phyloP scores from a whole-genome alignment of 306 rosid genomes.

The Vicia faba region DNA sequence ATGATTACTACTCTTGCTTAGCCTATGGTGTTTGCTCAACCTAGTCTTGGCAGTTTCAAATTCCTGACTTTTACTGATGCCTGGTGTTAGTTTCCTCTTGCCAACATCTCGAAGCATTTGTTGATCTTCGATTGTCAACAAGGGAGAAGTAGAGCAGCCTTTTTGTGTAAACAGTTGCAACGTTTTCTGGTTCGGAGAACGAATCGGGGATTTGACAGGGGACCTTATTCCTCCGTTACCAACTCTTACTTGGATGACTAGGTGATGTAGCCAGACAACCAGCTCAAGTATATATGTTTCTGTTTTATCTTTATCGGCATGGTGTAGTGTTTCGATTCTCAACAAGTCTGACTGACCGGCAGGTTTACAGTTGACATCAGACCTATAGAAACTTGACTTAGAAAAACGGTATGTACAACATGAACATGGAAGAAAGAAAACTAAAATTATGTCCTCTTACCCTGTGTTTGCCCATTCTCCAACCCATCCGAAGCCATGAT shows the following conservation, averaged over 20 bases:
- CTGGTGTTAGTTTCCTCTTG: constrained; percentile 84
- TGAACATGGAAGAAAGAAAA: constrained; percentile 21
- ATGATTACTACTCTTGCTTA: constrained; percentile 91
- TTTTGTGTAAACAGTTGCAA: constrained; percentile 51
- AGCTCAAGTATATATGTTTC: constrained; percentile 84
- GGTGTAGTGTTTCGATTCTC: constrained; percentile 90
- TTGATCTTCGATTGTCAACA: constrained; percentile 80
- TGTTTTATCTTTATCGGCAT: constrained; percentile 83
- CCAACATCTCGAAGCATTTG: constrained; percentile 87
- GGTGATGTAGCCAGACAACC: constrained; percentile 91
- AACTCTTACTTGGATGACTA: constrained; percentile 74
- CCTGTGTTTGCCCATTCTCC: constrained; percentile 99
- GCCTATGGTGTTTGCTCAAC: constrained; percentile 76
- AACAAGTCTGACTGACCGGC: constrained; percentile 75
- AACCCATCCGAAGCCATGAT: constrained; percentile 98
- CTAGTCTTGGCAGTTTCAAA: constrained; percentile 69
- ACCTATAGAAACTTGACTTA: constrained; percentile 51
- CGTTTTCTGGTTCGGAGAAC: constrained; percentile 67
- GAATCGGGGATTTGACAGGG: constrained; percentile 82
- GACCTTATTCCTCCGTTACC: constrained; percentile 79
- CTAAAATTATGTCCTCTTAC: constrained; percentile 56
- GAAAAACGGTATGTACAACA: constrained; percentile 18
- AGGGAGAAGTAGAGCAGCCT: constrained; percentile 58
- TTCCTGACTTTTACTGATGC: constrained; percentile 96
- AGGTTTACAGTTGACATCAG: constrained; percentile 71